phyloP scores from a whole-genome alignment of 2,329 filamentous ascomycete species.

The Colletotrichum eremochloae region DNA sequence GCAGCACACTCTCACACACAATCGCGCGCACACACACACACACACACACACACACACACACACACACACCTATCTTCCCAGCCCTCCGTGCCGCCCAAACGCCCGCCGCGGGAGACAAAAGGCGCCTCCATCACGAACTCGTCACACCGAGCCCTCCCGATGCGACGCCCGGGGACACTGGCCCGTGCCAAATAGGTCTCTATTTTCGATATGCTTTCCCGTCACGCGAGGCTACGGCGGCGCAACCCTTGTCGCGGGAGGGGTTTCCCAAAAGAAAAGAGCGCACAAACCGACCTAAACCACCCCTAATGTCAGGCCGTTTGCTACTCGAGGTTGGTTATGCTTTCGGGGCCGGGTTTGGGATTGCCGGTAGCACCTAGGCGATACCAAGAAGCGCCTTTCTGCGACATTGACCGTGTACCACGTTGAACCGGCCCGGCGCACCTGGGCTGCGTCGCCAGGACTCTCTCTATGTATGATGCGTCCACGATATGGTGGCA shows the following conservation, averaged over 20 bases:
- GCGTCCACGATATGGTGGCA: too few relatives aligned
- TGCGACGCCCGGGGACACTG: not conserved
- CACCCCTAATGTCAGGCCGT: not conserved
- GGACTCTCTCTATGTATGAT: too few relatives aligned
- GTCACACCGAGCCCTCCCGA: conserved; percentile 35
- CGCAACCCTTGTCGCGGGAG: not conserved
- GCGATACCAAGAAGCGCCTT: not conserved
- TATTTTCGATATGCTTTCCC: not conserved
- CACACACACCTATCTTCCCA: not conserved
- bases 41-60: not conserved
- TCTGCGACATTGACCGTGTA: not conserved
- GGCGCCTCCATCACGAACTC: conserved; percentile 29
- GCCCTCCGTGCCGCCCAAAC: conserved; percentile 2
- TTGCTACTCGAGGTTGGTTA: not conserved
- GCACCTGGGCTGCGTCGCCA: not conserved
- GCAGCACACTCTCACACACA: not conserved
- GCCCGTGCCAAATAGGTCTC: not conserved
- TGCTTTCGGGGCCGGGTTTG: not conserved
- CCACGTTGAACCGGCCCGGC: not conserved
- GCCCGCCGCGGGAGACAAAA: conserved; percentile 1
- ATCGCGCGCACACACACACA: not conserved
- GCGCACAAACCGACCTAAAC: not conserved
- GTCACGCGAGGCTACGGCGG: not conserved
- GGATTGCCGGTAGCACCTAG: not conserved
- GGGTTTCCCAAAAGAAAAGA: not conserved